Conservation (phyloP, 345 rosid species). For the Erodium maritimum region DNA sequence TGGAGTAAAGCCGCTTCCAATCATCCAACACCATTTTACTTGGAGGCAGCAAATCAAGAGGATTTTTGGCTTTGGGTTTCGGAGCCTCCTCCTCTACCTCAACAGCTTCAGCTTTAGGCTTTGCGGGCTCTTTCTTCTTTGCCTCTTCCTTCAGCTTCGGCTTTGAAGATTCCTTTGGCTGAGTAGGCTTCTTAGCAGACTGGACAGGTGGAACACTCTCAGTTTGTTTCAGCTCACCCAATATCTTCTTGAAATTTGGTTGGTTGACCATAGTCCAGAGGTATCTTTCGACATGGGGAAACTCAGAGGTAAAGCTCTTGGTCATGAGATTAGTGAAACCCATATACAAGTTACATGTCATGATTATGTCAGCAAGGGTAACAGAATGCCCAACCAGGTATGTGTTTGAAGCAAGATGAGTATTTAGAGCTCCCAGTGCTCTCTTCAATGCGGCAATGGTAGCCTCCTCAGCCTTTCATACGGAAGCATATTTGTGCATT, state of each 20-base stretch:
- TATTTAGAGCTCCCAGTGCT: slow-evolving; percentile 62
- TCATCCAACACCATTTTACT: slow-evolving; percentile 89
- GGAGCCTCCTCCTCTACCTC: slow-evolving; percentile 31
- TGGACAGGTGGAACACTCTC: slow-evolving; percentile 46
- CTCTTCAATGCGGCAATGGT: slow-evolving; percentile 62
- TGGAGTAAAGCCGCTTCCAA: slow-evolving; percentile 97
- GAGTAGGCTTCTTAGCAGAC: slow-evolving; percentile 55
- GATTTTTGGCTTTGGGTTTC: slow-evolving; percentile 63
- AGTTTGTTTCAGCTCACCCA: slow-evolving; percentile 80
- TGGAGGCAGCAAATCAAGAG: slow-evolving; percentile 86
- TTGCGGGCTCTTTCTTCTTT: slow-evolving; percentile 54
- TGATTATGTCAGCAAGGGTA: slow-evolving; percentile 72
- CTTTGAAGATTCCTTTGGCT: slow-evolving; percentile 48
- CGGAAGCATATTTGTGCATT: neutral
- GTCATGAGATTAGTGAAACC: slow-evolving; percentile 52
- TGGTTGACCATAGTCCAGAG: slow-evolving; percentile 91
- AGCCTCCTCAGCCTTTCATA: slow-evolving; percentile 69
- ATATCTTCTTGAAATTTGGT: slow-evolving; percentile 66
- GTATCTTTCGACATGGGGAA: slow-evolving; percentile 25
- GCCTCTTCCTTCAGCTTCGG: slow-evolving; percentile 57
- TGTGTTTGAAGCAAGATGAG: slow-evolving; percentile 63
- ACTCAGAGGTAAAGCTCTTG: slow-evolving; percentile 70
- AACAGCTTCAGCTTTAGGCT: slow-evolving; percentile 43
- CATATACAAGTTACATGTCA: slow-evolving; percentile 52
- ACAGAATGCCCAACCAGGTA: slow-evolving; percentile 86